phyloP scores from a whole-genome alignment of 768 basidiomycete species.

The Hortiboletus campestris region DNA sequence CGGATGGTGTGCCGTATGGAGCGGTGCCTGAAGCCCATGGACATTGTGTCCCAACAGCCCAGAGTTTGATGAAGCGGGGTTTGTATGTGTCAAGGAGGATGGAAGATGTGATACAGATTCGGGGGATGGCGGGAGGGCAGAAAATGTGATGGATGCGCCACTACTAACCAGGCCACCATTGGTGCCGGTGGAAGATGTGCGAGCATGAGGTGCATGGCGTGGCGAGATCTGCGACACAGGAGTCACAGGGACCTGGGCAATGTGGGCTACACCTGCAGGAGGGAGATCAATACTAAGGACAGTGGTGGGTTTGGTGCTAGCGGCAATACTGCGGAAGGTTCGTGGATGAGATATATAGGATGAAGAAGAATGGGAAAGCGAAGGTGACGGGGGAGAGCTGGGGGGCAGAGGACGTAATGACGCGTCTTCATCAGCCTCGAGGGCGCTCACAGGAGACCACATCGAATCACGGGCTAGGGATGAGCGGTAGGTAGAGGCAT shows the following conservation, averaged over 20 bases:
- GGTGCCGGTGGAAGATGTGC: slow-evolving; percentile 58
- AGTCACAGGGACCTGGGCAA: slow-evolving; percentile 78
- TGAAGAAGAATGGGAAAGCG: slow-evolving; percentile 79
- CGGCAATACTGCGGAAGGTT: slow-evolving; percentile 79
- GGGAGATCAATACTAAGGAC: slow-evolving; percentile 84
- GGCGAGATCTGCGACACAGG: slow-evolving; percentile 48
- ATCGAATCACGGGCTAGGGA: slow-evolving; percentile 70
- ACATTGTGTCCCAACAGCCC: slow-evolving; percentile 28
- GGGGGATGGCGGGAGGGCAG: slow-evolving; percentile 56
- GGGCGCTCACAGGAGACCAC: slow-evolving; percentile 73
- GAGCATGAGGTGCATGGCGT: slow-evolving; percentile 57
- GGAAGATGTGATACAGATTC: slow-evolving; percentile 46
- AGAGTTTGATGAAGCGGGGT: slow-evolving; percentile 27
- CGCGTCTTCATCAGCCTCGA: slow-evolving; percentile 93
- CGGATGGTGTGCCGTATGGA: slow-evolving; percentile 90
- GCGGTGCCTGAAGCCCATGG: slow-evolving; percentile 67
- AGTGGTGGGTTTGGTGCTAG: slow-evolving; percentile 94
- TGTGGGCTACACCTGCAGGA: slow-evolving; percentile 83
- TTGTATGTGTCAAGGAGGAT: slow-evolving; percentile 26
- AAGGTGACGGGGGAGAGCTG: slow-evolving; percentile 82
- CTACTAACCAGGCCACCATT: slow-evolving; percentile 43
- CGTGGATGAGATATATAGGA: slow-evolving; percentile 80
- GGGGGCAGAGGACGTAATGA: slow-evolving; percentile 89
- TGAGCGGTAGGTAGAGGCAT: slow-evolving; percentile 50
- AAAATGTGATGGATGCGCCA: slow-evolving; percentile 69